phyloP scores from a whole-genome alignment of 2,329 filamentous ascomycete genomes.

The Fusarium verrucosum region DNA sequence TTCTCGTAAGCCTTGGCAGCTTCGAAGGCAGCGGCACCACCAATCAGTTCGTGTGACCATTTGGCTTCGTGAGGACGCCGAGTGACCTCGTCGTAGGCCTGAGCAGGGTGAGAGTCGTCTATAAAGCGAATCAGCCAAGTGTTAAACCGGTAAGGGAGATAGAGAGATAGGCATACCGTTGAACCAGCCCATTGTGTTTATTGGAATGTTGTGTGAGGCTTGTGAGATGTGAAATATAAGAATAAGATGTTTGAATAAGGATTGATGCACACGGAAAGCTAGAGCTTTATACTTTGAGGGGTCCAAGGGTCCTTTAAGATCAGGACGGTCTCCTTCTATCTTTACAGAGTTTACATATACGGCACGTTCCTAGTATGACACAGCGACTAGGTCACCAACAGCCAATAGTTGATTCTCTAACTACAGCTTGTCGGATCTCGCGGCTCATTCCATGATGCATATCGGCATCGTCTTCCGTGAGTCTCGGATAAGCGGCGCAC shows the following conservation, averaged over 20 bases:
- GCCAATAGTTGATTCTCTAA: not conserved
- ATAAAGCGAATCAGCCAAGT: not conserved
- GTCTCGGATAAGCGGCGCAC: constrained; percentile 34
- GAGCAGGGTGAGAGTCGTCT: constrained; percentile 41
- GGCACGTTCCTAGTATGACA: constrained; percentile 4
- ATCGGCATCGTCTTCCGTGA: constrained; percentile 28
- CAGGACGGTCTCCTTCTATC: not conserved
- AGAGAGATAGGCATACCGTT: not conserved
- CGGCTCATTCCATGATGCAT: constrained; percentile 24
- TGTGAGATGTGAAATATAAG: not conserved
- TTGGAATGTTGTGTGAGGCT: not conserved
- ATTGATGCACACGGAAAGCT: not conserved
- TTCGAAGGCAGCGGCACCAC: constrained; percentile 46
- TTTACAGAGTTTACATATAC: not conserved
- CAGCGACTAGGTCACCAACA: not conserved
- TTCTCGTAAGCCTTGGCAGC: constrained; percentile 48
- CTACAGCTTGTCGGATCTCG: constrained; percentile 26
- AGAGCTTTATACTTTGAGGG: constrained; percentile 16
- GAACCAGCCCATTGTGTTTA: constrained; percentile 31
- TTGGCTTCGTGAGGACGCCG: constrained; percentile 45
- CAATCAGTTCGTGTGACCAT: constrained; percentile 46
- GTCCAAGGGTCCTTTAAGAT: not conserved
- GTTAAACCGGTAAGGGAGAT: fast-evolving
- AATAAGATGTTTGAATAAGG: not conserved
- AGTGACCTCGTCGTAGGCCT: constrained; percentile 42